Evolutionary conservation across 441 rosid species (phyloP).

Genomic region (Brassica balearica): DNA sequence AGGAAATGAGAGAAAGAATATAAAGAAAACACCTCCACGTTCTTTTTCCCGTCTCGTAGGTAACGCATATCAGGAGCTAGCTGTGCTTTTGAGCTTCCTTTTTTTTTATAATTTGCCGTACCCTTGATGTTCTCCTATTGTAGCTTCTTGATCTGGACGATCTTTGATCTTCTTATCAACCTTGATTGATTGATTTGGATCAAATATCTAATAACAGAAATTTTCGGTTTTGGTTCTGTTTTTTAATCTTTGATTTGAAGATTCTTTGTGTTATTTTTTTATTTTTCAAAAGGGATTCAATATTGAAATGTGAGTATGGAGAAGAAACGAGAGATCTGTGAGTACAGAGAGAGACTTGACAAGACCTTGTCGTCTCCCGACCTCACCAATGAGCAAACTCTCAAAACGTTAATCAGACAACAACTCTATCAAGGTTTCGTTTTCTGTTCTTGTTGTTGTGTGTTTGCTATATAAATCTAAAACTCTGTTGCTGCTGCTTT

Average conservation of each 20-base stretch:
- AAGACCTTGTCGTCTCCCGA: conserved; percentile 77
- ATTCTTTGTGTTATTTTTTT: not conserved
- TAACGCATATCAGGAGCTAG: conserved; percentile 43
- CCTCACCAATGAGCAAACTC: conserved; percentile 57
- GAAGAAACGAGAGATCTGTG: conserved; percentile 54
- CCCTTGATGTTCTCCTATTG: conserved; percentile 13
- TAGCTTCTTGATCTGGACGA: conserved; percentile 11
- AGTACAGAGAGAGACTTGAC: conserved; percentile 80
- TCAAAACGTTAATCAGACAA: conserved; percentile 61
- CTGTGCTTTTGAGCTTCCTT: conserved; percentile 37
- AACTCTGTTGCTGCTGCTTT: conserved; percentile 10
- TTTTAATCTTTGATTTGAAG: conserved; percentile 1
- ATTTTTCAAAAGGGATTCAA: not conserved
- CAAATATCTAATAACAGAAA: not conserved
- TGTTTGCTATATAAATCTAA: not conserved
- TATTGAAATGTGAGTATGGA: conserved; percentile 57
- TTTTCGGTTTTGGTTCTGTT: not conserved
- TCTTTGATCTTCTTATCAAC: not conserved
- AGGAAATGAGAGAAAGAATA: conserved; percentile 44
- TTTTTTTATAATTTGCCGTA: not conserved
- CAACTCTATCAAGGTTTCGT: conserved; percentile 65
- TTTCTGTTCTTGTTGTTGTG: conserved; percentile 2
- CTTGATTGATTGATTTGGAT: not conserved
- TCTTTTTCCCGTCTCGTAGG: conserved; percentile 52
- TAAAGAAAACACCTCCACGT: conserved; percentile 43